Base-by-base conservation (phyloP, 2,329 filamentous ascomycete genomes). In the Trichoderma gracile region DNA sequence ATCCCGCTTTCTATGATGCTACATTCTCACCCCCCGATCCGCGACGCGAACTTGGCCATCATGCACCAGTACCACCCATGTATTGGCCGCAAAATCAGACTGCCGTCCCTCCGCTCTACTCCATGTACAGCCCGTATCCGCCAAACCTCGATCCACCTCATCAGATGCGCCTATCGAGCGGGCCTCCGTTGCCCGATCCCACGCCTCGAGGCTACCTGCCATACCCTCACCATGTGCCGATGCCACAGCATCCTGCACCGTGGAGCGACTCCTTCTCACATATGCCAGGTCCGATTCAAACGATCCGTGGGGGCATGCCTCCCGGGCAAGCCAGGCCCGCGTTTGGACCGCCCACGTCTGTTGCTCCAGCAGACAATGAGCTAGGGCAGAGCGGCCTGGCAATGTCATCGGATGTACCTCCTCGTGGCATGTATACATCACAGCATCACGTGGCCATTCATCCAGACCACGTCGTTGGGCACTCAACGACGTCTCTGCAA, bases 111-210 rank as follows among this genome's bases (percentile, higher is more conserved):
- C 68, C 66, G 17, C 62, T 68, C 30, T 72, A 69, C 53, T 45
- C 65, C 50, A 67, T 69, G 25, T 66, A 69, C 30, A 68, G 70
- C 49, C 56, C 65, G 19, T 62, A 66, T 33, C 65, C 55, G 47
- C 58, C 66, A 10, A 66, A 61, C 40, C 57, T 68, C 14, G 69
- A 74, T 64, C 60, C 68, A 2, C 49, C 30, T 33, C 70, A 69
- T 46, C 68, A 67, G 17, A 55, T 67, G 42, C 52, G 67, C 21
- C 66, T 69, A 14, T 67, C 67, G 55, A 65, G 68, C 52, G 61
- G 70, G 38, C 67, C 71, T 56, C 68, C 71, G 53, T 67, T 69
- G 45, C 72, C 72, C 17, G 65, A 69, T 46, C 52, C 71, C 56
- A 64, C 64, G 27, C 59, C 70, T 61, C 65, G 70, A 21, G 50